Percentiles rank a stretch among this genome's conserved stretches.
Conservation (phyloP, 305 asterid genomes). For the Fraxinus sp. region DNA sequence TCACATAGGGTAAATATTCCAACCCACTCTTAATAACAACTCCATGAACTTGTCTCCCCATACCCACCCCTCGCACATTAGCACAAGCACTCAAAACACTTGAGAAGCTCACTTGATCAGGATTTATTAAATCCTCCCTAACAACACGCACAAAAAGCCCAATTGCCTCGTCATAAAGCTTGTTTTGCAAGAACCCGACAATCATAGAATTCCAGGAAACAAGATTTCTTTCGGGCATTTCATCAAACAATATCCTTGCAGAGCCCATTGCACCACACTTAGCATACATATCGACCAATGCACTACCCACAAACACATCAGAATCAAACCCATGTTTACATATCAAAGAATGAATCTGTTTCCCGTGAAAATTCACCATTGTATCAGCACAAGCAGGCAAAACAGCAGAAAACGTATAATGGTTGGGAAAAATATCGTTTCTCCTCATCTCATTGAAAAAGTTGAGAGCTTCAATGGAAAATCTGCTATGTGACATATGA, state of each 20-base stretch:
- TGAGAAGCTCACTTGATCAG: constrained; percentile 53
- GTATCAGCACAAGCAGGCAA: constrained; percentile 43
- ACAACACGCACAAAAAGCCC: constrained; percentile 28
- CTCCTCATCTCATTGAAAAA: constrained; percentile 49
- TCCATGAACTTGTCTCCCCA: constrained; percentile 40
- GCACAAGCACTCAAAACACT: constrained; percentile 51
- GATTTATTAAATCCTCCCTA: constrained; percentile 29
- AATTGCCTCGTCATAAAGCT: constrained; percentile 32
- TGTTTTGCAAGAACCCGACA: constrained; percentile 45
- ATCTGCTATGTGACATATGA: constrained; percentile 35
- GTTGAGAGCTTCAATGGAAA: constrained; percentile 36
- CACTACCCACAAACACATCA: constrained; percentile 50
- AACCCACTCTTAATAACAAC: constrained; percentile 29
- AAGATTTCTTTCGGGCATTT: constrained; percentile 52
- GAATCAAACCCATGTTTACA: constrained; percentile 37
- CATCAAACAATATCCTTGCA: constrained; percentile 45
- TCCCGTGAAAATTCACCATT: constrained; percentile 24
- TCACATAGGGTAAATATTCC: constrained; percentile 40
- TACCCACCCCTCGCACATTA: constrained; percentile 12
- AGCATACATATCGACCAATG: constrained; percentile 51
- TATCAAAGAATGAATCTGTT: constrained; percentile 46
- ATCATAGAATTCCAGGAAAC: constrained; percentile 59
- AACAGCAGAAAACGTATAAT: constrained; percentile 47
- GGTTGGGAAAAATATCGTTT: constrained; percentile 37
- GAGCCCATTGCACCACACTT: constrained; percentile 33